Base-by-base conservation (phyloP, 805 yeast genomes). In the Trichomonascus vanleenenianus region DNA sequence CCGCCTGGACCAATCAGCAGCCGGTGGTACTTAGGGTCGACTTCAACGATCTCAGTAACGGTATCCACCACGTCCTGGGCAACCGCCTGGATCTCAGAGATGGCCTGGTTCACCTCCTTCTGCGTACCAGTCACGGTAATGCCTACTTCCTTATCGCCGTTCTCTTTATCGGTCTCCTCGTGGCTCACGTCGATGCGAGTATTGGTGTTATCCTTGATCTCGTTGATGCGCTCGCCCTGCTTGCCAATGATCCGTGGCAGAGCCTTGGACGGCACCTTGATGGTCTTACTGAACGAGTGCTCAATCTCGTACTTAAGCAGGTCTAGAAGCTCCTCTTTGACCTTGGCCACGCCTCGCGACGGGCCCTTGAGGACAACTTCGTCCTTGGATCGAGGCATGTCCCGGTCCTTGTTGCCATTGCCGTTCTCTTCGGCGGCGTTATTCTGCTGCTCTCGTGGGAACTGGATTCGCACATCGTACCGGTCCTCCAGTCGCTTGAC, bases 201-300 rank as follows among this genome's bases (percentile, higher is more conserved):
- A 39, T 82, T 85, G 33, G 79, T 67, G 35, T 74, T 77, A 43
- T 82, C 88, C 50, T 85, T 77, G 47, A 94, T 81, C 58, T 83
- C 85, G 51, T 81, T 84, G 58, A 93, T 83, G 43, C 74, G 76
- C 50, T 85, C 91, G 61, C 97, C 97, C 49, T 74, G 72, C 59
- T 84, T 87, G 57, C 98, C 98, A 61, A 93, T 88, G 48, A 93
- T 80, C 60, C 87, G 75, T 16, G 96, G 75, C 49, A 91, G 75
- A n/a, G 87, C 81, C 50, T 74, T 76, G 37, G 73, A 62, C 33
- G 96, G 94, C 43, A 93, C 81, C 40, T 67, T 61, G 35, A 91
- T 62, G n/a, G 69, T 66, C 52, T 78, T 72, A 47, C 75, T 73
- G 66, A 78, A 77, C 14, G 95, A 91, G 60, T 88, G 86, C 56